Evolutionary conservation across 306 rosid species (phyloP), one percentile per base, ranked within the genome.

Genomic region (Prinsepia uniflora): DNA sequence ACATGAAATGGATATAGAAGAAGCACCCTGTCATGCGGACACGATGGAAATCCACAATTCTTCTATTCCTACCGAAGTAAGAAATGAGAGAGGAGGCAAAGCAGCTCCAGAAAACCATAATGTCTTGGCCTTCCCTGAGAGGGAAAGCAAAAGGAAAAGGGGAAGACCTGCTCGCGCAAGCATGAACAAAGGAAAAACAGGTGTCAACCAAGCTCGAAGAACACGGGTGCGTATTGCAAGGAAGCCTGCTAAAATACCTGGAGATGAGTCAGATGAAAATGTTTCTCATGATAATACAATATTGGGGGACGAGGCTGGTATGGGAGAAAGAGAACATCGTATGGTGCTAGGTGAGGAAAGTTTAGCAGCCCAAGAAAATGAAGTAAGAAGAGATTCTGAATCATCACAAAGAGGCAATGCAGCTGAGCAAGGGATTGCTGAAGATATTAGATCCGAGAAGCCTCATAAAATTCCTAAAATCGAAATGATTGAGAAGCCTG

Each of bases 81-180:
- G 55, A 54, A 70, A 72, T 60, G 81, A 67, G 48, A 79, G 54
- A 67, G 83, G 54, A 39, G 80, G 70, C 49, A 52, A 79, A 67
- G 71, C 81, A 80, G 71, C 68, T 54, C 53, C 61, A 52, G 82
- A 75, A 74, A 65, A 73, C 42, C 68, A 49, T 41, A 58, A 36
- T 78, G 66, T 66, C 54, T 58, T 70, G 69, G 69, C 60, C 34
- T 55, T 88, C 44, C 72, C 74, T 10, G 82, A 78, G 82, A 77
- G 72, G 64, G 82, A 70, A 71, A 58, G 78, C 62, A 75, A 73
- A 78, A 86, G 89, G 79, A 89, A 86, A 80, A 79, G 89, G 78
- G 92, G 95, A 83, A 87, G 96, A 81, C 87, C 96, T 65, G 83
- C 82, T 24, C 69, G 84, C 46, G 76, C 72, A 74, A 77, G 78